Conservation (phyloP, 345 rosid genomes). For the Corymbia maculata region DNA sequence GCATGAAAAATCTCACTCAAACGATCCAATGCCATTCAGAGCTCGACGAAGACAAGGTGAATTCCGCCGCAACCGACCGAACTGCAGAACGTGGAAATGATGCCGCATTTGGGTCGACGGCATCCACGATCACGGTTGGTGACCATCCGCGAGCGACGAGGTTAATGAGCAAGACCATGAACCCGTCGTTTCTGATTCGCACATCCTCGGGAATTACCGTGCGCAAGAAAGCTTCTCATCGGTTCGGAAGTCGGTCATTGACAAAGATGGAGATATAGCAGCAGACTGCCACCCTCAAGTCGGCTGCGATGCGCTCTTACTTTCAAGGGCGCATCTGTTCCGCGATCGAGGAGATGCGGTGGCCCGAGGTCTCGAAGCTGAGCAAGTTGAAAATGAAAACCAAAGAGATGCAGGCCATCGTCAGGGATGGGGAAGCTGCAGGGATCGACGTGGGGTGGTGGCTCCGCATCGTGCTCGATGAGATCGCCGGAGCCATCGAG, state of each 20-base stretch:
- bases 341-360: conserved; percentile 53
- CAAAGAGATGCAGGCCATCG: conserved; percentile 54
- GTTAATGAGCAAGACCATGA: conserved; percentile 25
- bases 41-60: neutral
- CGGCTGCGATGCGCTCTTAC: conserved; percentile 50
- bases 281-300: conserved; percentile 50
- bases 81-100: neutral
- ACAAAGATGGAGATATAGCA: conserved; percentile 77
- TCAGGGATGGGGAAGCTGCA: conserved; percentile 67
- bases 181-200: conserved; percentile 40
- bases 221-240: conserved; percentile 40
- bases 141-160: conserved; percentile 22
- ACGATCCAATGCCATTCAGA: neutral
- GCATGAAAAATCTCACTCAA: neutral
- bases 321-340: conserved; percentile 58
- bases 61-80: neutral
- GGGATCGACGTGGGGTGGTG: conserved; percentile 47
- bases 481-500: conserved; percentile 38
- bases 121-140: conserved; percentile 24
- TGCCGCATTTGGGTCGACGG: neutral
- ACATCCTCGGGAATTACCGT: conserved; percentile 52
- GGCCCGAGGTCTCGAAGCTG: conserved; percentile 31
- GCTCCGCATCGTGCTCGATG: conserved; percentile 43
- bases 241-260: conserved; percentile 34
- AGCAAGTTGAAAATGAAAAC: conserved; percentile 46